phyloP scores from a whole-genome alignment of 1,139 yeast genomes.

The Hanseniaspora gamundiae region DNA sequence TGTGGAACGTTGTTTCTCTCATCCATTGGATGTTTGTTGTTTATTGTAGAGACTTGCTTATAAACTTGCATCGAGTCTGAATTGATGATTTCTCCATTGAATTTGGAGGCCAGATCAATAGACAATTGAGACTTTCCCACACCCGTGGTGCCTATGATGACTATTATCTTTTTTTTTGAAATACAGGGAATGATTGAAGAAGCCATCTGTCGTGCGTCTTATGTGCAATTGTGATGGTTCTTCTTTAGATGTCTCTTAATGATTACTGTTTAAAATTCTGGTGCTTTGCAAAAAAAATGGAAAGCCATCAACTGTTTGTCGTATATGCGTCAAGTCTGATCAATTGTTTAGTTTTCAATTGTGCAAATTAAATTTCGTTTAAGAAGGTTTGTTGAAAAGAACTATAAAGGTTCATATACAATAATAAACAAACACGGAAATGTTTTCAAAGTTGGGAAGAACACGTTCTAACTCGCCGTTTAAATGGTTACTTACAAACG shows the following conservation, averaged over 20 bases:
- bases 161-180: slow-evolving; percentile 32
- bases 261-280: too few relatives aligned
- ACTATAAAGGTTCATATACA: too few relatives aligned
- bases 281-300: too few relatives aligned
- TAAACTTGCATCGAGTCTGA: slow-evolving; percentile 98
- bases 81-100: slow-evolving; percentile 83
- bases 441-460: not conserved
- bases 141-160: slow-evolving; percentile 92
- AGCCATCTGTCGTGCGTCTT: not conserved
- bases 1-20: slow-evolving; percentile 70
- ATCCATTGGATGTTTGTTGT: slow-evolving; percentile 78
- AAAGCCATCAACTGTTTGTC: too few relatives aligned
- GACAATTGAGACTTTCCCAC: slow-evolving; percentile 87
- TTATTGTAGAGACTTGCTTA: slow-evolving; percentile 55
- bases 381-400: too few relatives aligned
- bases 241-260: too few relatives aligned
- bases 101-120: slow-evolving; percentile 63
- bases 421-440: not conserved
- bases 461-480: too few relatives aligned
- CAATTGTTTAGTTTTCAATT: too few relatives aligned
- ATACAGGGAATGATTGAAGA: not conserved
- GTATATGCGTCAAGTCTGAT: too few relatives aligned
- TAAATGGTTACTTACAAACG: too few relatives aligned
- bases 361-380: too few relatives aligned
- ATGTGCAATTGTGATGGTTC: not conserved